Evolutionary conservation across 345 rosid species (phyloP), one percentile per base, ranked within the genome.

Genomic region (Arabis hirsuta): DNA sequence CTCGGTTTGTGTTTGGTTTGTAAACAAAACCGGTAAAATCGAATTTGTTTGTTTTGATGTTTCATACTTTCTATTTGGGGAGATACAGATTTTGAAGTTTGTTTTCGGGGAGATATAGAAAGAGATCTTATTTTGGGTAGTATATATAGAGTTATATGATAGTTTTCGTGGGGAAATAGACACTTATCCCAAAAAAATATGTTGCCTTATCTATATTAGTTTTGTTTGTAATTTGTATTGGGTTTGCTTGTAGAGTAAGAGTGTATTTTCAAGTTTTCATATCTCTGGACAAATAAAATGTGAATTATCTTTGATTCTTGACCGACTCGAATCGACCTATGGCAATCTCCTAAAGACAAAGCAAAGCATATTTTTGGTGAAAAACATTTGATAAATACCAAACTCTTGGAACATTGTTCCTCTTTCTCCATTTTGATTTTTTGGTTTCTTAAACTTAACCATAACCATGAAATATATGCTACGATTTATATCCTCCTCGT

Each of bases 311-410:
- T 41, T 55, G 32, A 29, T 29, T 29, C 19, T 42, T 26, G 52
- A 50, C 34, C 26, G 42, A 58, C 50, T 59, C 29, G 54, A 70
- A 42, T 52, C 76, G 14, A 62, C 50, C 44, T 29, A 29, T 50
- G 50, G 0, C 20, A 22, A 58, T 66, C 46, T 76, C 81, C 82
- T 45, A 56, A 62, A 53, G 55, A 29, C 77, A 82, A 89, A 87
- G 92, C 59, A 90, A 90, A 71, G 96, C 72, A 90, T 85, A 87
- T 73, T 8, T 68, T 5, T 12, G 51, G 6, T 67, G 66, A 34
- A 65, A 65, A 27, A 47, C 9, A 38, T 51, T 22, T 31, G 44
- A 63, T 50, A 54, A 22, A 31, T 34, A 46, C 53, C 39, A 31
- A 61, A 51, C 43, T 41, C 62, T 52, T 62, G 10, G n/a, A 45